Evolutionary conservation across 2,329 filamentous ascomycete genomes (phyloP).

Genomic region (Fonsecaea erecta): DNA sequence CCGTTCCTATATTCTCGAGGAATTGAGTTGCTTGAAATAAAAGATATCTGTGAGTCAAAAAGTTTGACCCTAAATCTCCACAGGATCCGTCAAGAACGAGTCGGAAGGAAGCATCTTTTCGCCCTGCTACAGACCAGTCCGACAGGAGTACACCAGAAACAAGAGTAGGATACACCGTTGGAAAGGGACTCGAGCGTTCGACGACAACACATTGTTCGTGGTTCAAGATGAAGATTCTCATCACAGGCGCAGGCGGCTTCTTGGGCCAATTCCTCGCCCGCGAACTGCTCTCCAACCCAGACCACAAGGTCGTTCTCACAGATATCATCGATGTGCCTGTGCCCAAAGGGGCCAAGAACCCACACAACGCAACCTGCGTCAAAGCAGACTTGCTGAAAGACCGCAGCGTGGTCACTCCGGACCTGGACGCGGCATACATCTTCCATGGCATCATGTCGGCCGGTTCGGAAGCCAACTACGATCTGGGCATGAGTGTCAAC

Average conservation of each 20-base stretch:
- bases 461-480: conserved; percentile 65
- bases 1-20: conserved; percentile 1
- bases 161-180: neutral
- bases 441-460: conserved; percentile 72
- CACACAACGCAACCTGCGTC: conserved; percentile 56
- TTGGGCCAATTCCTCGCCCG: conserved; percentile 66
- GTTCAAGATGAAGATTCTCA: conserved; percentile 57
- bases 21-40: neutral
- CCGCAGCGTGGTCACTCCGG: conserved; percentile 44
- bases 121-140: neutral
- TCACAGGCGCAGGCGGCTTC: conserved; percentile 68
- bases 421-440: conserved; percentile 61
- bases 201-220: neutral
- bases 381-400: conserved; percentile 60
- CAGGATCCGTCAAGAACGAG: neutral
- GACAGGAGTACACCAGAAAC: neutral
- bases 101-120: neutral
- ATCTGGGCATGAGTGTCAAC: conserved; percentile 64
- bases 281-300: conserved; percentile 57
- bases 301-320: conserved; percentile 59
- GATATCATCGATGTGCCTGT: conserved; percentile 61
- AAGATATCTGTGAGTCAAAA: neutral
- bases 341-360: conserved; percentile 54
- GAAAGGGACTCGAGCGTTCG: neutral
- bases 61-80: neutral